Base-by-base conservation (phyloP, 805 yeast species). In the Teunomyces cretensis region DNA sequence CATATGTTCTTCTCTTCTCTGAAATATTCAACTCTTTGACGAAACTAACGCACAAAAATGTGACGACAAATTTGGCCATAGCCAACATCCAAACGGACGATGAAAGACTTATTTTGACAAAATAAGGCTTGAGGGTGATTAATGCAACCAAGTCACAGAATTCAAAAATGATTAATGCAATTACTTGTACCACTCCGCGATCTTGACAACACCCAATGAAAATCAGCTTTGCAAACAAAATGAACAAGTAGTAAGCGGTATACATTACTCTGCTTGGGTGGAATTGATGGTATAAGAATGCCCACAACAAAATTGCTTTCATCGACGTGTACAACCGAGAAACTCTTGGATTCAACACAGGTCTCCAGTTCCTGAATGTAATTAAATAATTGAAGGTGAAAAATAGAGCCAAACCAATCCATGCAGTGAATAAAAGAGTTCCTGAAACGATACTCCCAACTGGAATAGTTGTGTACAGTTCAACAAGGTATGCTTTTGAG, bases 241-340 rank as follows among this genome's bases (percentile, higher is more conserved):
- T 62, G 0, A 59, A 17, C 9, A 62, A 55, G 31, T 76, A 80
- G 28, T 71, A 50, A 2, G 67, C 50, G 11, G 71, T 66, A 50
- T 62, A 78, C 42, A 57, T 60, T 1, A 73, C 65, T 46, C 63
- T 60, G 12, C 64, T 56, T 1, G 83, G 81, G 17, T 69, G 65
- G 54, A 71, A 75, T 13, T 64, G 61, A 43, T 68, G 65, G 55
- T 78, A 79, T 17, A 68, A 53, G 39, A 64, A 61, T 3, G 75
- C 69, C 81, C 82, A 80, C 2, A 70, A 43, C 41, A 77, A 63
- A 32, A 79, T 70, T 5, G 71, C 60, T 42, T 65, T 70, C 44
- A 77, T 62, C 1, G 81, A 77, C 2, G 80, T 71, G 52, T 79
- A 80, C 4, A 79, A 52, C 47, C 61, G 59, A 2, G 63, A 43